A percentile compares a stretch with the other conserved stretches of the same genome.
Evolutionary conservation across 768 basidiomycete genomes (phyloP).

Genomic region (Auricularia cornea): DNA sequence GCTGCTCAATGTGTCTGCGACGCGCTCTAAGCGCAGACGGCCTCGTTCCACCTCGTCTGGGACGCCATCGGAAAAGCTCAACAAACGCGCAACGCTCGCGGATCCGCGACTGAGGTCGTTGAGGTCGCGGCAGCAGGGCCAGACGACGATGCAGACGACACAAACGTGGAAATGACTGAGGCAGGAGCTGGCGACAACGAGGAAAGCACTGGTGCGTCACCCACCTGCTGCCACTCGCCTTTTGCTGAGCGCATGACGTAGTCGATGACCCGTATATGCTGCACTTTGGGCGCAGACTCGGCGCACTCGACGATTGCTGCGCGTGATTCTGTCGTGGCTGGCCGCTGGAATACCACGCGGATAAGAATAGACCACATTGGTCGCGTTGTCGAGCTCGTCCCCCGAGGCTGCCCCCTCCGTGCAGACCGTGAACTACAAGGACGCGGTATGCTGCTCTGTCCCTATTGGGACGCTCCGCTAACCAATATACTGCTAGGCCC

Average conservation of each 20-base stretch:
- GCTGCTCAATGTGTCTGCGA: conserved; percentile 81
- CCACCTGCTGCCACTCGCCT: conserved; percentile 1
- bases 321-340: conserved; percentile 44
- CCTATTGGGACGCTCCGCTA: conserved; percentile 6
- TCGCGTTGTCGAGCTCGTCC: conserved; percentile 39
- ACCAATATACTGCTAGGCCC: conserved; percentile 22
- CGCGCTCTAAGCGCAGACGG: conserved; percentile 55
- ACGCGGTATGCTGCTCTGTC: conserved; percentile 19
- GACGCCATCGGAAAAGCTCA: conserved; percentile 45
- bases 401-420: conserved; percentile 30
- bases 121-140: background rate
- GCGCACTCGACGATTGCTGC: conserved; percentile 39
- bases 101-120: conserved; percentile 21
- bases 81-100: conserved; percentile 44
- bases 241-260: conserved; percentile 6
- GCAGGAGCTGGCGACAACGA: conserved; percentile 10
- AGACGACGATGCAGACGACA: conserved; percentile 4
- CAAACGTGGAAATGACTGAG: conserved; percentile 11
- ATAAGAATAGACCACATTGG: conserved; percentile 53
- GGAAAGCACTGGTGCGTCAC: conserved; percentile 6
- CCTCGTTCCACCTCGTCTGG: conserved; percentile 28
- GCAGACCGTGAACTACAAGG: conserved; percentile 19
- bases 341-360: conserved; percentile 47
- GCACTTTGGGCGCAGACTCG: conserved; percentile 64
- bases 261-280: conserved; percentile 49